Percentiles rank a stretch among this genome's conserved stretches.
Evolutionary conservation across 1,284 basidiomycete genomes (phyloP).

Genomic region (Tausonia pullulans): DNA sequence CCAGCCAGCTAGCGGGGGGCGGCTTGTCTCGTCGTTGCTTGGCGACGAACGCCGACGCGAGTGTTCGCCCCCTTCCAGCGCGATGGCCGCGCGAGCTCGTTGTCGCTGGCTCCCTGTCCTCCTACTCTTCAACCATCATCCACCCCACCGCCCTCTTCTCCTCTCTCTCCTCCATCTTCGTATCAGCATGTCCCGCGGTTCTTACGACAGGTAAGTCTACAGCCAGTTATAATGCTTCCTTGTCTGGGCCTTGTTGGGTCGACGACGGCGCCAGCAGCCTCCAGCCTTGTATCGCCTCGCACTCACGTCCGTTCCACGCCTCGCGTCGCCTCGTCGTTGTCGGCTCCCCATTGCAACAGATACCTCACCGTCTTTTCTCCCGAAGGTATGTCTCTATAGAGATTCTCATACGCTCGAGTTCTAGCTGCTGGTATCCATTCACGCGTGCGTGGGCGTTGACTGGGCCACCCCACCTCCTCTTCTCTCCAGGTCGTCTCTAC

Average conservation of each 20-base stretch:
- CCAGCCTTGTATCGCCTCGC: not conserved
- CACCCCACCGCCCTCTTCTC: not conserved
- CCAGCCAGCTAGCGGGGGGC: no score
- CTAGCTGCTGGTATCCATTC: not conserved
- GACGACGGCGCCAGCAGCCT: not conserved
- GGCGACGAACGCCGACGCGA: no score
- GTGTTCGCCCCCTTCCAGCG: no score
- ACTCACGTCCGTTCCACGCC: not conserved
- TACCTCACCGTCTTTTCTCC: conserved; percentile 41
- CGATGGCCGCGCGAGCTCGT: no score
- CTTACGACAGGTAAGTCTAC: conserved; percentile 17
- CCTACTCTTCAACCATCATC: not conserved
- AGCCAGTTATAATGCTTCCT: no score
- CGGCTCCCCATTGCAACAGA: conserved; percentile 20
- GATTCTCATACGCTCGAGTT: not conserved
- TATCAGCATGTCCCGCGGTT: conserved; percentile 19
- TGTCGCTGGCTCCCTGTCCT: not conserved
- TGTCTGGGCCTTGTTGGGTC: not conserved
- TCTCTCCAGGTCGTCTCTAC: conserved; percentile 40
- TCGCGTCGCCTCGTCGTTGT: not conserved
- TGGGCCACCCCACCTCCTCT: not conserved
- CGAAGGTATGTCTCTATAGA: conserved; percentile 31
- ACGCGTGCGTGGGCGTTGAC: conserved; percentile 19
- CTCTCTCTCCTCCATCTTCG: no score
- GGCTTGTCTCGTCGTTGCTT: no score